Evolutionary conservation across 2,329 filamentous ascomycete genomes (phyloP).

Genomic region (Cytospora mali): DNA sequence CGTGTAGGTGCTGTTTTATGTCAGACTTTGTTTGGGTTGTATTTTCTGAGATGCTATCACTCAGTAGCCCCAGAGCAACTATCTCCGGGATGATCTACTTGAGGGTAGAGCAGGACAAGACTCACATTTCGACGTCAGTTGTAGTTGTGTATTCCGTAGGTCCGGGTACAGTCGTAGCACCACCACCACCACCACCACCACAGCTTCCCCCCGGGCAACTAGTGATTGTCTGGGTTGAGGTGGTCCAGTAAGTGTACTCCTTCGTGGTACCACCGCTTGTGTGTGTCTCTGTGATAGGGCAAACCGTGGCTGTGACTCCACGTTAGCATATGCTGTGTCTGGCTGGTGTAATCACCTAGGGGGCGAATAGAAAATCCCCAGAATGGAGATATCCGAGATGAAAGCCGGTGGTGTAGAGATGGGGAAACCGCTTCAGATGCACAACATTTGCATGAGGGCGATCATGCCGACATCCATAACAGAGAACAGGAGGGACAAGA

Average conservation of each 20-base stretch:
- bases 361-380: not conserved
- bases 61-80: no score
- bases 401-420: not conserved
- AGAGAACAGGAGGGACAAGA: not conserved
- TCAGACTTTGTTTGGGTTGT: slow-evolving; percentile 27
- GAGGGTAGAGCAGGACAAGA: not conserved
- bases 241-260: slow-evolving; percentile 45
- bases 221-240: slow-evolving; percentile 48
- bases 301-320: slow-evolving; percentile 48
- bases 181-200: slow-evolving; percentile 36
- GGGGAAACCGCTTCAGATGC: not conserved
- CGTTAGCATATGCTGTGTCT: slow-evolving; percentile 30
- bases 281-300: slow-evolving; percentile 48
- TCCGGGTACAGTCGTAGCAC: slow-evolving; percentile 41
- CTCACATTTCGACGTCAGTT: slow-evolving; percentile 33
- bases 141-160: slow-evolving; percentile 39
- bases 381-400: not conserved
- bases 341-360: no score
- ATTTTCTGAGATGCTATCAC: no score
- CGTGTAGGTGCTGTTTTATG: slow-evolving; percentile 40
- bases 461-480: not conserved
- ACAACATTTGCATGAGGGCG: not conserved
- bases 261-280: slow-evolving; percentile 45
- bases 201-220: slow-evolving; percentile 41
- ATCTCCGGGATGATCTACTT: not conserved